Evolutionary conservation across 805 yeast genomes (phyloP).

Genomic region (Candida awuae): DNA sequence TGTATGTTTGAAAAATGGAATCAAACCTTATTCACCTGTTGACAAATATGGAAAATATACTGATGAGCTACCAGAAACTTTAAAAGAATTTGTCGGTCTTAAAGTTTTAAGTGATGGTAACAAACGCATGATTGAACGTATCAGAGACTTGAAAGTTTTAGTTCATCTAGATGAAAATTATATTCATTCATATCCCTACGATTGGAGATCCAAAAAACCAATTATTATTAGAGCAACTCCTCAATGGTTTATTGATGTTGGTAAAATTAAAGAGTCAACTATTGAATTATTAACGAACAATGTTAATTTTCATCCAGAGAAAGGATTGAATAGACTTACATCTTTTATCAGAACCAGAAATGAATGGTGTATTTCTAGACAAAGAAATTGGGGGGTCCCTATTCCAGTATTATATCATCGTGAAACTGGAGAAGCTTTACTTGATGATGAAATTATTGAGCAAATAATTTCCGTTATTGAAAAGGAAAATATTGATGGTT

Average conservation of each 20-base stretch:
- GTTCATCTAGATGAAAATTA: constrained; percentile 42
- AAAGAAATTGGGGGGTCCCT: constrained; percentile 97
- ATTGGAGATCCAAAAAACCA: constrained; percentile 95
- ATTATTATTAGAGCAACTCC: constrained; percentile 93
- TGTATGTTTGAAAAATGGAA: constrained; percentile 48
- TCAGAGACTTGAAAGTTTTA: constrained; percentile 39
- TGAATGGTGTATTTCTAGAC: constrained; percentile 98
- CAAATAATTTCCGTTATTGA: constrained; percentile 51
- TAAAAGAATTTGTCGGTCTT: constrained; percentile 41
- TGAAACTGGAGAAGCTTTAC: constrained; percentile 54
- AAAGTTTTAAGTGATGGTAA: constrained; percentile 60
- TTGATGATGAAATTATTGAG: constrained; percentile 47
- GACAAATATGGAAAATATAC: constrained; percentile 67
- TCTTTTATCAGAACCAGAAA: constrained; percentile 70
- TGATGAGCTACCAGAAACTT: constrained; percentile 38
- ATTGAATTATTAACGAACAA: constrained; percentile 41
- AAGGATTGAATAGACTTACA: constrained; percentile 60
- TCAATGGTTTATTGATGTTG: constrained; percentile 92
- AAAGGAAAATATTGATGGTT: constrained; percentile 59
- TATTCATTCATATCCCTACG: constrained; percentile 87
- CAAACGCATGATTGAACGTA: constrained; percentile 33
- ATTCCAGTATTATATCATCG: constrained; percentile 73
- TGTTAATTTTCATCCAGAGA: constrained; percentile 67
- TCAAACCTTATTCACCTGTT: constrained; percentile 68
- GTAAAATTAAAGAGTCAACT: constrained; percentile 58